Base-by-base conservation (phyloP, 352 stramenopile genomes). In the Plasmopara halstedii region DNA sequence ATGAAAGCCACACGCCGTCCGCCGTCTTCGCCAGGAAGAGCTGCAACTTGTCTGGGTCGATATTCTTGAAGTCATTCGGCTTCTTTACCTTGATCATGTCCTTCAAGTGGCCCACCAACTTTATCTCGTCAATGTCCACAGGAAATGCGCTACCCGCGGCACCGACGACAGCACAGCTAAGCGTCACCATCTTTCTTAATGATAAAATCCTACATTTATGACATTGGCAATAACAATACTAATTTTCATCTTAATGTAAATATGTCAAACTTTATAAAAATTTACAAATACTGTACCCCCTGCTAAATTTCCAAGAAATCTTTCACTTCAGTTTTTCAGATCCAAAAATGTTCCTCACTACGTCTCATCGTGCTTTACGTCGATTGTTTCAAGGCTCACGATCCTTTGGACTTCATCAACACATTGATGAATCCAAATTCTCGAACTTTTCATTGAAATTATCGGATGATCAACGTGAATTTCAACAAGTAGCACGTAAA, bases 381-480 rank as follows among this genome's bases (percentile, higher is more conserved):
- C n/a, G n/a, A n/a, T n/a, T 29, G 14, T 22, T 33, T 15, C 10
- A 23, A 11, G 44, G 54, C 41, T 44, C 52, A 34, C 73, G 76
- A 26, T 41, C 40, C 25, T 79, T 88, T 32, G 71, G 67, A 19
- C 18, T 67, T 20, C 50, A 33, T 13, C 55, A 58, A 27, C 65
- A 81, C 44, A 46, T 81, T 4, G 73, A 88, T 38, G 77, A 88
- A 38, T 72, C 70, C 13, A 35, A 52, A 34, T 73, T 69, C 39
- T 44, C 46, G 3, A 31, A 55, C 60, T 84, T 86, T 50, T 86
- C 73, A 40, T 61, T 92, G 47, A 92, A 92, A 62, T 59, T 95
- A 25, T 87, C 76, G 46, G 83, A 91, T 45, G 79, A 93, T 37
- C 83, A 95, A 66, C 79, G 77, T 53, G 81, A 89, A 50, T 92